These are phyloP conservation scores for Phytophthora pinifolia DNA, from an alignment of 352 stramenopile genomes.

Conservation along the genomic window DNA sequence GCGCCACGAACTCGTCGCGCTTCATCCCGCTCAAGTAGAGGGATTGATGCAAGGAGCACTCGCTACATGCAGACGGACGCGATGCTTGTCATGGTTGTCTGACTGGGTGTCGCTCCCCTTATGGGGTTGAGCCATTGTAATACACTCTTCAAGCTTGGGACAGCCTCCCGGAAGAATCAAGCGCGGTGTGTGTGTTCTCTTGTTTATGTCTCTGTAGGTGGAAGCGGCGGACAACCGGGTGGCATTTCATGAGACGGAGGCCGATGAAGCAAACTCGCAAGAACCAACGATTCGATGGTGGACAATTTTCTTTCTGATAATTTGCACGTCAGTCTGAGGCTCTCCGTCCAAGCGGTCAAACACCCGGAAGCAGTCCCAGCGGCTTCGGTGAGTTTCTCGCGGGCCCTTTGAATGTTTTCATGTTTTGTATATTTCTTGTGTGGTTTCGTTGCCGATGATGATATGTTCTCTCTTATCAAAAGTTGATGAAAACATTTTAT, in stretches of 20 bases:
- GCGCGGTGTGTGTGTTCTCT: slow-evolving; percentile 18
- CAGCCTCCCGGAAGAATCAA: slow-evolving; percentile 16
- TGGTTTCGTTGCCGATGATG: slow-evolving; percentile 62
- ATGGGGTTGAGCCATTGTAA: slow-evolving; percentile 81
- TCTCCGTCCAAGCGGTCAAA: slow-evolving; percentile 19
- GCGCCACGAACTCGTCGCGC: slow-evolving; percentile 95
- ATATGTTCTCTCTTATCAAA: slow-evolving; percentile 70
- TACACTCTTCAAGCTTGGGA: slow-evolving; percentile 59
- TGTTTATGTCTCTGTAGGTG: slow-evolving; percentile 11
- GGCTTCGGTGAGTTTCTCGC: not conserved
- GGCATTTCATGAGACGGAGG: slow-evolving; percentile 18
- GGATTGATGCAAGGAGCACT: slow-evolving; percentile 11
- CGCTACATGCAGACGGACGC: slow-evolving; percentile 8
- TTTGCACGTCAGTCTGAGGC: slow-evolving; percentile 92
- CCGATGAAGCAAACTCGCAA: slow-evolving; percentile 61
- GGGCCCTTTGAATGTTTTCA: slow-evolving; percentile 26
- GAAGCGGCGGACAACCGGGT: slow-evolving; percentile 13
- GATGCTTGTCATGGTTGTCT: slow-evolving; percentile 22
- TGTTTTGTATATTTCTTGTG: slow-evolving; percentile 19
- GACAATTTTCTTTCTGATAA: slow-evolving; percentile 60
- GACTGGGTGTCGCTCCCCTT: slow-evolving; percentile 32
- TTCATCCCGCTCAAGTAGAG: slow-evolving; percentile 99
- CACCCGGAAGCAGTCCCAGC: not conserved
- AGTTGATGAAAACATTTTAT: slow-evolving; percentile 71
- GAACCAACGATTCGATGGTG: slow-evolving; percentile 57